Base-by-base conservation (phyloP, 2,329 filamentous ascomycete genomes). In the Passalora sequoiae region DNA sequence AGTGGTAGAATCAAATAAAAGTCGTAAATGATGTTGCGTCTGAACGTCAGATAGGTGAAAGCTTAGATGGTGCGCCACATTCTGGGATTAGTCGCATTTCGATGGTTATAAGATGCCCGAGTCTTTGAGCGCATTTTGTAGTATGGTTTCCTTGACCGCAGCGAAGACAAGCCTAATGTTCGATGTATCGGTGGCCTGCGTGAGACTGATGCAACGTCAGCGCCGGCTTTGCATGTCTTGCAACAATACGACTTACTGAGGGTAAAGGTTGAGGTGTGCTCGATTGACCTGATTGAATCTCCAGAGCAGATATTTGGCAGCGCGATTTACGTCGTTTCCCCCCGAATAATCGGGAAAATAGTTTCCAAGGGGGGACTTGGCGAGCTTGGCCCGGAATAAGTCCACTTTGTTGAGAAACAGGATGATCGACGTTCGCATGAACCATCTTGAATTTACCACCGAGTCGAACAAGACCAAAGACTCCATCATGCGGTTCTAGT, bases 351-450 rank as follows among this genome's bases (percentile, higher is more conserved):
- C 92, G 0, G 89, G 91, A 62, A 98, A 98, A 66, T 97, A 98
- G 63, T 91, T 95, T 57, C 83, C 86, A 33, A 98, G 69, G 0
- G 92, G 91, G 43, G 89, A 96, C 51, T 89, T 81, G 43, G 81
- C 80, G 20, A 98, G 80, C 67, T 98, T 98, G 62, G 89, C 84
- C 66, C 92, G 91, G 76, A 98, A 98, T 46, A 98, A 80, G 71
- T 98, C 92, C 56, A 98, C 92, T 68, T 98, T 98, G 74, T 98
- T 98, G 50, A 98, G 76, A 71, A 98, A 98, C 44, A 98, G 75
- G 61, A 98, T 97, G 63, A 98, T 98, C 63, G 89, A 96, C 9
- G 92, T 98, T 58, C 92, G 78, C 85, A 97, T 94, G 69, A 98
- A 98, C 92, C 92, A 98, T 58, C 92, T 78, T 22, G 92, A 97